Conservation (phyloP, 2,329 filamentous ascomycete species). For the Pestalotiopsis sp. region DNA sequence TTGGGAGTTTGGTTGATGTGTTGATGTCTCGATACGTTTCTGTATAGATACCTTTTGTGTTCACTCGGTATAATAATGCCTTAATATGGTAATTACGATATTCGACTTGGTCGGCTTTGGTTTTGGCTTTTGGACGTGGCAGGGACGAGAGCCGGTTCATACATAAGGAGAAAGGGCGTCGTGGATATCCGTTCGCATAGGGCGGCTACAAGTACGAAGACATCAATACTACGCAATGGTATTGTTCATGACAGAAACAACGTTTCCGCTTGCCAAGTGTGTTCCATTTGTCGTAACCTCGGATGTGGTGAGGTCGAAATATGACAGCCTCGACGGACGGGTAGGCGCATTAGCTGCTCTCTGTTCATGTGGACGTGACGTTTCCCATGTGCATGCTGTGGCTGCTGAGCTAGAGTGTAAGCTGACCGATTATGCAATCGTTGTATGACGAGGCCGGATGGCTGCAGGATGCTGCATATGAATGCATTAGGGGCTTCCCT, state of each 20-base stretch:
- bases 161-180: not conserved
- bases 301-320: not conserved
- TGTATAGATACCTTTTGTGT: constrained; percentile 8
- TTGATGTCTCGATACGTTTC: constrained; percentile 4
- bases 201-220: not conserved
- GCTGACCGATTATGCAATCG: constrained; percentile 9
- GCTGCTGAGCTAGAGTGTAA: not conserved
- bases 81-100: constrained; percentile 6
- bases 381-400: not conserved
- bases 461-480: not conserved
- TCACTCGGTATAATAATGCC: not conserved
- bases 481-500: not conserved
- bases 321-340: not conserved
- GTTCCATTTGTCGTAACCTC: not conserved
- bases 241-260: not conserved
- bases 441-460: not conserved
- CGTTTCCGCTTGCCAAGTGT: not conserved
- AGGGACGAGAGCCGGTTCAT: not conserved
- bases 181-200: not conserved
- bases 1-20: not conserved
- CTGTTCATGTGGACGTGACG: not conserved
- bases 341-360: not conserved
- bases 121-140: not conserved
- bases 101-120: not conserved
- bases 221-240: constrained; percentile 10